Evolutionary conservation across 2,329 filamentous ascomycete genomes (phyloP), one percentile per base, ranked within the genome.

Genomic region (Diaporthe vaccinii): DNA sequence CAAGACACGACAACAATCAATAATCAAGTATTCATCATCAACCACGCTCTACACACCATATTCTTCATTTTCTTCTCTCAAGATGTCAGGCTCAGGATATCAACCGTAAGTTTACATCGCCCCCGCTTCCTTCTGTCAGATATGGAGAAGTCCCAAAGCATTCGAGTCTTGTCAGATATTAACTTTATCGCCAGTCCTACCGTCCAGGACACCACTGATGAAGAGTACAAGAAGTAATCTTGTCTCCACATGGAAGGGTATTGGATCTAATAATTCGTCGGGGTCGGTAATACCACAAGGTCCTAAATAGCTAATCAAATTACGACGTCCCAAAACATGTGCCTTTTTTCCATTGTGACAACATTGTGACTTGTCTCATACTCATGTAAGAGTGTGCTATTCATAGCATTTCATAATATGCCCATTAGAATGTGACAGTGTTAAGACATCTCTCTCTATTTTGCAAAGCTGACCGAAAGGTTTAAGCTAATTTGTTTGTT

Each of bases 211-310:
- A 69, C 65, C 34, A 69, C 49, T 9, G 65, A 69, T 41, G 65
- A 69, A 25, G 65, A 69, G 34, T 69, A 55, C 49, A 55, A 69
- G 65, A 69, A 69, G 49, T 55, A 55, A 41, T 28, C 22, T 39
- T 22, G 31, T 53, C 62, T 68, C 31, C 15, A 28, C 12, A 69
- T 41, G n/a, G 8, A 28, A 4, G n/a, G 31, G 34, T 39, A 41
- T 41, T n/a, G 61, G 39, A 8, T 46, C 49, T 25, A 28, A 20
- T 31, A 14, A 53, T 12, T 41, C 17, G 15, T 53, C n/a, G 4
- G 49, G 49, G 12, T 14, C 49, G 12, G 22, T 6, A 4, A 9
- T 28, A 34, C 6, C 44, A 67, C 22, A 51, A 41, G 34, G 22
- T 28, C 22, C 49, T 41, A 69, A n/a, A 5, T 31, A 41, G 49